Base-by-base conservation (phyloP, 208 protist species). In the Crithidia sp. region DNA sequence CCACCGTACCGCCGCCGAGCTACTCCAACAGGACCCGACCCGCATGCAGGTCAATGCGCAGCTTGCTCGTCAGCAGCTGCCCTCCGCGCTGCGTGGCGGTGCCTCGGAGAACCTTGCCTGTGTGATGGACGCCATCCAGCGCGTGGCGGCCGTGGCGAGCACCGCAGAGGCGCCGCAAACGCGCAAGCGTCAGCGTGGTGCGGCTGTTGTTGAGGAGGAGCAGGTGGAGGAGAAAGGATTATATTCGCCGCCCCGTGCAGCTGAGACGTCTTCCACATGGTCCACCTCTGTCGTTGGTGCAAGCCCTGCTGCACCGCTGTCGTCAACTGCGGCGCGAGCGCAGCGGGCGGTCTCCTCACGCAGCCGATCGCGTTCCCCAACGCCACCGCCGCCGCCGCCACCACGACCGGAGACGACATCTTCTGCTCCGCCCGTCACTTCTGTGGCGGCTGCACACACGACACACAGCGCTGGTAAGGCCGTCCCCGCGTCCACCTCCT, bases 301-400 rank as follows among this genome's bases (percentile, higher is more conserved):
- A 28, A 1, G 28, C 28, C 28, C 28, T 28, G 28, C 28, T 28
- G 28, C 28, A 28, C 28, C 28, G 28, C 28, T 28, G 28, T 28
- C 28, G 28, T 28, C 61, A 0, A 76, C 71, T 36, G 28, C 61
- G 28, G 71, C 71, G 16, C 60, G 61, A 5, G 71, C 71, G 7
- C 71, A 76, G 14, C 61, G 19, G 41, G 61, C 71, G 28, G 62
- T 9, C 28, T 41, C 59, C 56, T 76, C 71, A 28, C 60, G 69
- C 8, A 61, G 60, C 36, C 53, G 61, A 2, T 68, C 61, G 36
- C 71, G 39, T 39, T 68, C 71, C 17, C 71, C 69, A 50, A 44
- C 70, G 53, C 70, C 60, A 50, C 47, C 13, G 39, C 9, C 50
- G 13, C 9, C 50, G 13, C 58, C 2, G 3, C 61, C 28, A 28